Evolutionary conservation across 805 yeast genomes (phyloP).

Genomic region (Spathaspora passalidarum): DNA sequence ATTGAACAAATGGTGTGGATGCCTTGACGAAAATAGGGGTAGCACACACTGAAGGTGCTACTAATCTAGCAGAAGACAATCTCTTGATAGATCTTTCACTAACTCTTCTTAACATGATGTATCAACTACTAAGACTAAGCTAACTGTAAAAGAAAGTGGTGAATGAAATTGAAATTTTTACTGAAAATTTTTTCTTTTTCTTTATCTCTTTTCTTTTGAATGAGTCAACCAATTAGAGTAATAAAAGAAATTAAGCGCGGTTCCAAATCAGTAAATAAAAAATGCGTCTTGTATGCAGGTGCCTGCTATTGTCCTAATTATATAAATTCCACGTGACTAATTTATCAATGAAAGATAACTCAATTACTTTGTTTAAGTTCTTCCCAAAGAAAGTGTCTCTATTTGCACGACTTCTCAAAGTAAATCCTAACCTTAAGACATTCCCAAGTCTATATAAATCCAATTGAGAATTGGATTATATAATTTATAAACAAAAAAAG

Average conservation of each 20-base stretch:
- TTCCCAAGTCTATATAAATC: slow-evolving; percentile 23
- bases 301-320: no score
- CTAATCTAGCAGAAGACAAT: neutral
- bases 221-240: slow-evolving; percentile 26
- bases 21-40: neutral
- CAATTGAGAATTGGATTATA: slow-evolving; percentile 26
- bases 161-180: slow-evolving; percentile 2
- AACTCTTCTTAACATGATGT: slow-evolving; percentile 21
- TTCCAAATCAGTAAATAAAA: slow-evolving; percentile 32
- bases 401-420: no score
- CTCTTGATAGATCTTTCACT: slow-evolving; percentile 8
- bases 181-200: slow-evolving; percentile 8
- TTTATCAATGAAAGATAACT: neutral
- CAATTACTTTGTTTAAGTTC: no score
- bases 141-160: slow-evolving; percentile 1
- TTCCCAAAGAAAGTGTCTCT: no score
- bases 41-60: neutral
- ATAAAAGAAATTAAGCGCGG: slow-evolving; percentile 34
- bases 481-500: slow-evolving; percentile 15
- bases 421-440: no score
- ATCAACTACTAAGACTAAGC: neutral
- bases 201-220: slow-evolving; percentile 6
- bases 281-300: neutral
- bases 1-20: neutral
- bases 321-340: neutral